A percentile compares a stretch with the other conserved stretches of the same genome.
Conservation (phyloP, 441 rosid genomes). For the Populus tomentosa region DNA sequence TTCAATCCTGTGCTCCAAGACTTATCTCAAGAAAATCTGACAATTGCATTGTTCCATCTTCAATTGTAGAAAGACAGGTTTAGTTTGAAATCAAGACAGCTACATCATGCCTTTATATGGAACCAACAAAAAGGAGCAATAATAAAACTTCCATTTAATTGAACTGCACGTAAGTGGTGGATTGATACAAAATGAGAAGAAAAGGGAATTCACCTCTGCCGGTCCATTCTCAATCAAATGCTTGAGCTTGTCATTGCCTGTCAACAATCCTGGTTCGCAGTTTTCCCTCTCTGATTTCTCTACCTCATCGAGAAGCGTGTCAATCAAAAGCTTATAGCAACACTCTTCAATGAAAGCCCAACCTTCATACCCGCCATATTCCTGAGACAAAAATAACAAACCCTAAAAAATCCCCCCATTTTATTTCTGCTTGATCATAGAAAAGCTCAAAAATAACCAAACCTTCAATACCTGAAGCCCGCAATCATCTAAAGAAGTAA, state of each 20-base stretch:
- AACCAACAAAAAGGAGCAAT: not conserved
- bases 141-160: too few relatives aligned
- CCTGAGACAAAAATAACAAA: slow-evolving; percentile 9
- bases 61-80: too few relatives aligned
- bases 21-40: too few relatives aligned
- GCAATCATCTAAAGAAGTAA: too few relatives aligned
- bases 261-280: not conserved
- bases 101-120: not conserved
- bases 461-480: too few relatives aligned
- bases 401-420: too few relatives aligned
- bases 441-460: too few relatives aligned
- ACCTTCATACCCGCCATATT: slow-evolving; percentile 25
- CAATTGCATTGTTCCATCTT: too few relatives aligned
- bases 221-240: not conserved
- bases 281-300: not conserved
- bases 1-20: too few relatives aligned
- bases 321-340: slow-evolving; percentile 20
- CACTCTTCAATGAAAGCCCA: slow-evolving; percentile 30
- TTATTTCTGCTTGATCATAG: too few relatives aligned
- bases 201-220: not conserved
- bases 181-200: not conserved
- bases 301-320: slow-evolving; percentile 21
- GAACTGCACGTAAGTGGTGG: not conserved
- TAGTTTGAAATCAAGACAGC: too few relatives aligned
- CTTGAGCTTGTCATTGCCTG: not conserved